phyloP scores from a whole-genome alignment of 2,329 filamentous ascomycete genomes.

The Phaeophleospora eucalypticola region DNA sequence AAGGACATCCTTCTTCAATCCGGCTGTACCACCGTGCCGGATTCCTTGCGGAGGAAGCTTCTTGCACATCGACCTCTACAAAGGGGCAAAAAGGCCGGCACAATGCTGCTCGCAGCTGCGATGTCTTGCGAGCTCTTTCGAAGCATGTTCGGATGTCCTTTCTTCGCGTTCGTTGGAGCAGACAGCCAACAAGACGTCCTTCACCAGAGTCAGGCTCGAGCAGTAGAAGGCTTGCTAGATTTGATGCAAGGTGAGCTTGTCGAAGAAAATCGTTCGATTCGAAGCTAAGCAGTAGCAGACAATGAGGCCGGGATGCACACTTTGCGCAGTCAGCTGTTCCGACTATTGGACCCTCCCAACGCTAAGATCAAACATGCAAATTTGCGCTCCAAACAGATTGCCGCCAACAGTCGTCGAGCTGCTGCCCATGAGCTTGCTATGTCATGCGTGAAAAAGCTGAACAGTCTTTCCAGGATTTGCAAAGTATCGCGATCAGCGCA shows the following conservation, averaged over 20 bases:
- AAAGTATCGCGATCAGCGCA: neutral
- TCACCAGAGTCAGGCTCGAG: neutral
- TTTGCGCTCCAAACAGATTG: neutral
- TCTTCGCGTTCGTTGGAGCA: conserved; percentile 10
- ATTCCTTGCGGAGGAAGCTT: neutral
- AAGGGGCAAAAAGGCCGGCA: conserved; percentile 7
- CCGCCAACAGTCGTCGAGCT: conserved; percentile 1
- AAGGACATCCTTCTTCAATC: neutral
- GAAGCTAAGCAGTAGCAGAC: neutral
- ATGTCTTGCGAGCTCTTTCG: conserved; percentile 6
- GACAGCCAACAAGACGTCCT: neutral
- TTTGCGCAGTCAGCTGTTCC: conserved; percentile 10
- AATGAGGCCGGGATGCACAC: conserved; percentile 6
- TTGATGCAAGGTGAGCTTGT: neutral
- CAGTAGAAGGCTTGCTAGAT: neutral
- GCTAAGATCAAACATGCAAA: neutral
- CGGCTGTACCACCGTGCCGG: neutral
- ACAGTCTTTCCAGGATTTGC: no score
- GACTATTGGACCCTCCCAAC: conserved; percentile 7
- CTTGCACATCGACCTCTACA: neutral
- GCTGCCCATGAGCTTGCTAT: neutral
- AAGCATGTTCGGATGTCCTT: conserved; percentile 7
- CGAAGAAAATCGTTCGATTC: neutral
- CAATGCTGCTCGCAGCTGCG: conserved; percentile 7
- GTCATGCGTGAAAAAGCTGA: neutral